Evolutionary conservation across 2,329 filamentous ascomycete species (phyloP), one percentile per base, ranked within the genome.

Genomic region (Saccharata proteae): DNA sequence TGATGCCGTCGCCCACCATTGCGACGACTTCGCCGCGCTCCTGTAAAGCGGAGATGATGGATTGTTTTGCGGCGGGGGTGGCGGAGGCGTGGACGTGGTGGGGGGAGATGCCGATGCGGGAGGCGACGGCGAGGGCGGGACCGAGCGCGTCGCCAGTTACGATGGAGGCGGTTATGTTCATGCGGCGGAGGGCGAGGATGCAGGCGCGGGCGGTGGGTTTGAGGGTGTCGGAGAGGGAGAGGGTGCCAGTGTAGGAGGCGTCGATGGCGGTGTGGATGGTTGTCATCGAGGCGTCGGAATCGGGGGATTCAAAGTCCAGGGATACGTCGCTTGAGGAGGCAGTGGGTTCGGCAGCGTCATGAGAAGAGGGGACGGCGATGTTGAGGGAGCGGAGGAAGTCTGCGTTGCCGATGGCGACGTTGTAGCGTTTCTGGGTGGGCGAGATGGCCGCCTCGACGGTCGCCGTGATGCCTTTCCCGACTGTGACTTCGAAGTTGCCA

Each of bases 1-100:
- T 98, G 69, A 98, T 94, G 24, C 90, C 90, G 54, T 98, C 90
- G 31, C 90, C 52, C 10, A 96, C 86, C 90, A 98, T 98, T 43
- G 83, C 90, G 16, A 96, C 83, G 29, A 80, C 65, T 45, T 85
- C 72, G 38, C 84, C 84, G 21, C 48, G 47, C 19, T 27, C 30
- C 58, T 94, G 84, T 12, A 96, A 69, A 32, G 78, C 63, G 29
- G 74, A 71, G 45, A 98, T 69, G 43, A 96, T 92, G 16, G 70
- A 65, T 52, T 92, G 86, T 54, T 98, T 98, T 59, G 93, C 81
- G 40, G 84, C 78, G 0, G 90, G 90, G 4, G 81, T 84, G 28
- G 88, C 81, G n/a, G 82, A 81, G 9, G 90, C 84, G 49, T 78
- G 79, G 21, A 96, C 83, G 40, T 85, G 68, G 3, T 78, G 69